Percentiles rank a stretch among this genome's conserved stretches.
Conservation (phyloP, 768 basidiomycete genomes). For the Naganishia vaughanmartiniae region DNA sequence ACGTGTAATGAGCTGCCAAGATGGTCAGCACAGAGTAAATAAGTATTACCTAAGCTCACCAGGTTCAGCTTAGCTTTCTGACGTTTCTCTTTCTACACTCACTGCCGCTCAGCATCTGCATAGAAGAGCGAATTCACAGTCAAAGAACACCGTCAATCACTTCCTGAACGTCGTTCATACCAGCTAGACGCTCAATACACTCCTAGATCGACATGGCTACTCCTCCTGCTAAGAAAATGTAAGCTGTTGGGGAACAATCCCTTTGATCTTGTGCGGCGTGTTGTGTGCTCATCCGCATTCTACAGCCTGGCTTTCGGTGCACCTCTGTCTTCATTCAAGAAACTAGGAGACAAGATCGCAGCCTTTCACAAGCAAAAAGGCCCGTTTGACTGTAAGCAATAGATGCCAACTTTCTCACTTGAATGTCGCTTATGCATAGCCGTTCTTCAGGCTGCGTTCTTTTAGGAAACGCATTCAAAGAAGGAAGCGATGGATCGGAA, state of each 20-base stretch:
- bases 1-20: too few relatives aligned
- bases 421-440: slow-evolving; percentile 51
- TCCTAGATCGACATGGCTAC: not conserved
- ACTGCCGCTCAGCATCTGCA: too few relatives aligned
- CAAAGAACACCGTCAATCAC: too few relatives aligned
- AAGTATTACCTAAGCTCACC: too few relatives aligned
- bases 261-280: not conserved
- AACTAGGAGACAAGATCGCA: slow-evolving; percentile 76
- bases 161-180: too few relatives aligned
- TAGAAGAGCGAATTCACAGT: too few relatives aligned
- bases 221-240: slow-evolving; percentile 13
- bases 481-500: slow-evolving; percentile 64
- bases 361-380: slow-evolving; percentile 87
- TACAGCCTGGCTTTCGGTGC: slow-evolving; percentile 75
- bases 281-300: not conserved
- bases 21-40: too few relatives aligned
- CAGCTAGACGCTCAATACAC: too few relatives aligned
- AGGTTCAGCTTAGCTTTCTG: too few relatives aligned
- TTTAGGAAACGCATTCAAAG: slow-evolving; percentile 59
- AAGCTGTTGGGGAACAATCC: not conserved
- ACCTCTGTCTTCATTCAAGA: slow-evolving; percentile 67
- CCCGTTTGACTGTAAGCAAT: slow-evolving; percentile 77
- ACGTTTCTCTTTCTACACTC: too few relatives aligned
- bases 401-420: slow-evolving; percentile 75
- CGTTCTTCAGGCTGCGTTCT: slow-evolving; percentile 45